Evolutionary conservation across 2,329 filamentous ascomycete genomes (phyloP), one percentile per base, ranked within the genome.

Genomic region (Neophaeococcomyces mojaviensis): DNA sequence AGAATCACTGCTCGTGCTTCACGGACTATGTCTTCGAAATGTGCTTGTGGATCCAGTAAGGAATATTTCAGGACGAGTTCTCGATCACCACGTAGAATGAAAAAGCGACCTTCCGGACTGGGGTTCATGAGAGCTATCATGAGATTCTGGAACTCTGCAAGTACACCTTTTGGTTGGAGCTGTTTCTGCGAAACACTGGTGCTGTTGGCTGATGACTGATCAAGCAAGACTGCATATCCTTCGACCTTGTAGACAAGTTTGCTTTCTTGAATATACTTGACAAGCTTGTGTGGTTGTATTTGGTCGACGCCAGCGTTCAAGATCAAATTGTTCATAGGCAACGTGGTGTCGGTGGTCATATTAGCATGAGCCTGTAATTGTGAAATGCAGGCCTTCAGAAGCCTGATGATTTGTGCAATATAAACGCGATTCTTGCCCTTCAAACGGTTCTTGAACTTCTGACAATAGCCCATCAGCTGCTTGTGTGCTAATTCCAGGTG

Each of bases 201-300:
- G 47, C 37, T 4, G 19, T 47, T 41, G 36, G 38, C 5, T 48
- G 56, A 7, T 32, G 34, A 12, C 39, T 37, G 30, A 39, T 76
- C 72, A n/a, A 44, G 32, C 15, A 44, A 26, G 46, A 81, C 76
- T 1, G 77, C 64, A 59, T 97, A 98, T 39, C 87, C 85, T 65
- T 98, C 90, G 9, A 97, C 86, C 64, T 98, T 98, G 53, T 89
- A 85, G 1, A 90, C 89, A 10, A 98, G 70, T 58, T 94, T 96
- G 51, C 89, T 96, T 52, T 92, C 84, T 58, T 90, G 85, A 3
- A 98, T 78, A 62, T 97, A 97, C 35, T 80, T 77, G 26, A 89
- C 81, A 12, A 98, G 73, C 60, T 92, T 90, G 66, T 86, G 90
- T 24, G 96, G 77, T 58, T 97, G 95, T 67, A 98, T 89, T 59